Evolutionary conservation across 1,284 basidiomycete species (phyloP), one percentile per base, ranked within the genome.

Genomic region (Pyrrhoderma noxium): DNA sequence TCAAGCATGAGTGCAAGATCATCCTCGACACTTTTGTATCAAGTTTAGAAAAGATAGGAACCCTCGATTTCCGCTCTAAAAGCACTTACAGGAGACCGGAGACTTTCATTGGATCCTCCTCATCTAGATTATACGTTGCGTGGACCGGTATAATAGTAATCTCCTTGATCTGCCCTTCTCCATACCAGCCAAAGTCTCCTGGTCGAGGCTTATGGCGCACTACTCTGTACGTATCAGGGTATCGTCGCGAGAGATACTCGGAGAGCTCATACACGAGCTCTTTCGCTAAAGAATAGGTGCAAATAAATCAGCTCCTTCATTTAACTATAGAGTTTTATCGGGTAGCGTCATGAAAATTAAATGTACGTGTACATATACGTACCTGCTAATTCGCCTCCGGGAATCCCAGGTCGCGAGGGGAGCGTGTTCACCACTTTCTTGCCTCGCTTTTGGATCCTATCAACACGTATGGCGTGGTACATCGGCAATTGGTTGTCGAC

Each of bases 1-100:
- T 88, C 83, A 25, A 88, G 66, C 84, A 90, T 85, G 11, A 90
- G 61, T 11, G 84, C 84, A 39, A 89, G 68, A 60, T 90, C 87
- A 56, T 90, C 87, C 58, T 87, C 84, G 3, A 78, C 65, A 27
- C 77, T 75, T 47, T 14, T 21, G 19, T 22, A 7, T 4, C 36
- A 5, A 31, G 11, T 39, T 41, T 25, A 47, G 56, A 53, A 57
- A 43, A 53, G 45, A 41, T 40, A 39, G 22, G 23, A 45, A 5
- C 27, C 27, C 11, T 31, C 7, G 27, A 31, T 31, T 5, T 31
- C 27, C 27, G 27, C 36, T 13, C 38, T 36, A 37, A 40, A 50
- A 19, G 27, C 8, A 72, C 78, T 64, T 55, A 80, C 80, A 82
- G 58, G 49, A 76, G 62, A 13, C 75, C 77, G 23, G 79, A 70